Evolutionary conservation across 2,329 filamentous ascomycete genomes (phyloP), one percentile per base, ranked within the genome.

Genomic region (Hypoxylon sp.): DNA sequence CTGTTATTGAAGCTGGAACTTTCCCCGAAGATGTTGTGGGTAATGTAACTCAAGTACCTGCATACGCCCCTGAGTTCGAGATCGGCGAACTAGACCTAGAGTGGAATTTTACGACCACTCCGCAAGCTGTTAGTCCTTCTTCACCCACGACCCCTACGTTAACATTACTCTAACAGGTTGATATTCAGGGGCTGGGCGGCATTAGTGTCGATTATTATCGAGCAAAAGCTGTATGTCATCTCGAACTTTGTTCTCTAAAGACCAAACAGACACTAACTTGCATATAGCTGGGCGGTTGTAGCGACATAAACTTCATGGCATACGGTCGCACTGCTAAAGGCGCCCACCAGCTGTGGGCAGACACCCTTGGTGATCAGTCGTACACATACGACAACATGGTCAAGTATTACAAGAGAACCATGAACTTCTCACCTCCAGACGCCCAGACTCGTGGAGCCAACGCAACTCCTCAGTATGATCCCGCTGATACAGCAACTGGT

Each of bases 1-100:
- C 81, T 22, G 76, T 82, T 3, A 71, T 83, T 33, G 81, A 83
- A 68, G 81, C 80, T 1, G 81, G 81, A 2, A 66, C 63, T 1
- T 79, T 79, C 33, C 76, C 78, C 51, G 77, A 82, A 65, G 66
- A 78, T 33, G 46, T 44, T 44, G 61, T 58, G 11, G 61, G 73
- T 3, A 61, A 75, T 10, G 8, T 68, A 3, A 71, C 57, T 50
- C 46, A 69, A 50, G 53, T 72, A 6, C 74, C 74, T n/a, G 1
- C 57, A 46, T 20, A 54, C 20, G 72, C 76, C 0, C 72, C 68
- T 13, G 6, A 33, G 11, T 70, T 35, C 17, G 54, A 46, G 2
- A 68, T 67, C 2, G 68, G 27, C 48, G 62, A 35, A 37, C 35
- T 27, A 27, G 35, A 51, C 33, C 54, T 72, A 17, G 76, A 77